Percentiles rank a stretch among this genome's conserved stretches.
These are phyloP conservation scores for Rehmannia glutinosa DNA, from an alignment of 257 asterid genomes.

Conservation along the genomic window DNA sequence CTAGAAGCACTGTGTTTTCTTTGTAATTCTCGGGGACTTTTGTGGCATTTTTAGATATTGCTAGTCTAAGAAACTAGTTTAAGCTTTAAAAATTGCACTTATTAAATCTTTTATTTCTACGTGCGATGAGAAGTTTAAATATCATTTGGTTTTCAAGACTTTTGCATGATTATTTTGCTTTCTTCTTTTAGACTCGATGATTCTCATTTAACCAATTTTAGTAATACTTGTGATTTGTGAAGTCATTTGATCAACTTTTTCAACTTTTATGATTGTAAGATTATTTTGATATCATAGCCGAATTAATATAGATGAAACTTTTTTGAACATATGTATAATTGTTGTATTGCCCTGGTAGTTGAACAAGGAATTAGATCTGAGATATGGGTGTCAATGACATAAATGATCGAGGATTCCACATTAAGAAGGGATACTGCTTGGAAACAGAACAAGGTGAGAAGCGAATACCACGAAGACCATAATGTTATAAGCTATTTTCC, in stretches of 20 bases:
- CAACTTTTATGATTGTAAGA: background rate
- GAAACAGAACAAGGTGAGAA: background rate
- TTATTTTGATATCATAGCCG: background rate
- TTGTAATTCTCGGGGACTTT: too few species aligned
- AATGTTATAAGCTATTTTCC: constrained; percentile 35
- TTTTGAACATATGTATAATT: background rate
- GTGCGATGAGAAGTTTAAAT: too few species aligned
- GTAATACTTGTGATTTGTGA: too few species aligned
- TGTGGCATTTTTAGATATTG: too few species aligned
- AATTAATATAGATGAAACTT: background rate
- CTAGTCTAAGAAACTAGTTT: too few species aligned
- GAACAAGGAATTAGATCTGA: background rate
- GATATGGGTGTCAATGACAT: constrained; percentile 5
- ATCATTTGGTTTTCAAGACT: background rate
- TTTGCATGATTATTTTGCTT: background rate
- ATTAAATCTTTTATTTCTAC: too few species aligned
- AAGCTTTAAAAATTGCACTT: too few species aligned
- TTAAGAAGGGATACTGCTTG: background rate
- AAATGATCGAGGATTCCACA: background rate
- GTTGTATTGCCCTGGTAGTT: background rate
- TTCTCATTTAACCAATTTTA: background rate
- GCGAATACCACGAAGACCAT: constrained; percentile 6
- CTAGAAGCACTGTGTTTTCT: too few species aligned
- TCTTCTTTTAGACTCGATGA: too few species aligned
- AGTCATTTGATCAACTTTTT: background rate